Conservation (phyloP, 768 basidiomycete genomes). For the Hypholoma fasciculare region DNA sequence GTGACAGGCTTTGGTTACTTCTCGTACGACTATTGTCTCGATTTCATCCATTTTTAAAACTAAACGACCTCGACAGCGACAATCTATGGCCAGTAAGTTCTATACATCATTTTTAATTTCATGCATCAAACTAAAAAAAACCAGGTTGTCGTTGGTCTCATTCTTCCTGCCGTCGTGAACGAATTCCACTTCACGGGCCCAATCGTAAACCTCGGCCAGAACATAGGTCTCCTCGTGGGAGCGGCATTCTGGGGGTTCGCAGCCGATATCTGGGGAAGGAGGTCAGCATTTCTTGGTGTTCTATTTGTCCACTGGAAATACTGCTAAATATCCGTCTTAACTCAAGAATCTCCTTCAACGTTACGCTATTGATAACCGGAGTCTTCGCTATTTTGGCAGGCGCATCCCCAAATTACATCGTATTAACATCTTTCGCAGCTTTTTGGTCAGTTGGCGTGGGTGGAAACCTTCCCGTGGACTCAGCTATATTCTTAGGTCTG, state of each 20-base stretch:
- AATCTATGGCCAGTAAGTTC: conserved; percentile 28
- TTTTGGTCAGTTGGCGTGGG: conserved; percentile 70
- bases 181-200: conserved; percentile 67
- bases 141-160: conserved; percentile 38
- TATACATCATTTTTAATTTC: neutral
- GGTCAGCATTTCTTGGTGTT: conserved; percentile 28
- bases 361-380: conserved; percentile 67
- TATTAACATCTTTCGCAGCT: conserved; percentile 51
- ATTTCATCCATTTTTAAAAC: neutral
- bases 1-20: conserved; percentile 33
- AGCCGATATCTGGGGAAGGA: conserved; percentile 72
- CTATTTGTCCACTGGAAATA: neutral
- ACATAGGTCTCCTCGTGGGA: conserved; percentile 69
- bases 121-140: neutral
- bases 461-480: conserved; percentile 70
- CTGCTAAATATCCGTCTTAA: neutral
- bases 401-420: conserved; percentile 50
- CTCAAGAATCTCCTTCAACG: conserved; percentile 61
- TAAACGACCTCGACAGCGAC: conserved; percentile 15
- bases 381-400: conserved; percentile 66
- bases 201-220: conserved; percentile 68
- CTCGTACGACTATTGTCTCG: conserved; percentile 16
- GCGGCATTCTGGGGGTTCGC: conserved; percentile 69
- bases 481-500: conserved; percentile 72
- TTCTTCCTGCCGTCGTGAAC: conserved; percentile 59